Evolutionary conservation across 345 rosid species (phyloP).

Genomic region (Camelina hispida): DNA sequence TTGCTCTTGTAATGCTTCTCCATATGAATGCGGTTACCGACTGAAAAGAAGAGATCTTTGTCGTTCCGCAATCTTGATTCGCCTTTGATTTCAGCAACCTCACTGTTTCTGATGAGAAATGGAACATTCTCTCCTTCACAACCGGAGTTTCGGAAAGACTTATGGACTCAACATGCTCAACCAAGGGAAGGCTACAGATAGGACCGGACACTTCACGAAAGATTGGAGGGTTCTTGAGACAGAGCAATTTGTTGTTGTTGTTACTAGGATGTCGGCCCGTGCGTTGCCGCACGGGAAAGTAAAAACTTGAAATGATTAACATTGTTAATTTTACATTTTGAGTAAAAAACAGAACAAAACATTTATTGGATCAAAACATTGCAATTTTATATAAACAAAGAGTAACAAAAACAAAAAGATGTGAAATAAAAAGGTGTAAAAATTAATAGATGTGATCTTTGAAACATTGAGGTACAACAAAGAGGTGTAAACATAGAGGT

Average conservation of each 20-base stretch:
- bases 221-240: conserved; percentile 57
- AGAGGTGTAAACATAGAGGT: no score
- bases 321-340: no score
- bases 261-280: no score
- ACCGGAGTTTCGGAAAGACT: conserved; percentile 44
- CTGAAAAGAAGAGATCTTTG: conserved; percentile 69
- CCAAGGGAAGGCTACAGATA: conserved; percentile 52
- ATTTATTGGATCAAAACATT: no score
- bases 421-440: no score
- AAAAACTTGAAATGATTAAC: no score
- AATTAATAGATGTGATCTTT: no score
- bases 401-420: no score
- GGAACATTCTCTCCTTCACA: conserved; percentile 62
- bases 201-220: conserved; percentile 50
- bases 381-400: no score
- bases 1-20: conserved; percentile 62
- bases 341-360: no score
- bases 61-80: conserved; percentile 55
- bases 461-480: no score
- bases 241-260: not conserved
- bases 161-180: conserved; percentile 48
- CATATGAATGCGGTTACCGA: conserved; percentile 59
- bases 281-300: no score
- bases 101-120: conserved; percentile 60
- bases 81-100: conserved; percentile 59